A percentile compares a stretch with the other conserved stretches of the same genome.
phyloP scores from a whole-genome alignment of 805 yeast species.

The Torulaspora microellipsoides region DNA sequence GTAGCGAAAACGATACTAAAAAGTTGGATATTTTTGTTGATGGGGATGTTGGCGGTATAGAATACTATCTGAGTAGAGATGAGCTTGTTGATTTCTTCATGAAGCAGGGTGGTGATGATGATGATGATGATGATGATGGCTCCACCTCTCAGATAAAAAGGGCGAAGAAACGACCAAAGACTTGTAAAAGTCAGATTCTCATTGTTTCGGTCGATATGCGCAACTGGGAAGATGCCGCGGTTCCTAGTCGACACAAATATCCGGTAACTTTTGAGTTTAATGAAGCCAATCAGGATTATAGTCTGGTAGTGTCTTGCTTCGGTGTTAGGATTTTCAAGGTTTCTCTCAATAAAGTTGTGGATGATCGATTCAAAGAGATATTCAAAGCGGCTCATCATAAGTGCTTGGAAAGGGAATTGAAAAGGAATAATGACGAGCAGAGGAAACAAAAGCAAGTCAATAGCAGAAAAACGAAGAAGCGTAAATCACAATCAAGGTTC shows the following conservation, averaged over 20 bases:
- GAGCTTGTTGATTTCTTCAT: too few species aligned
- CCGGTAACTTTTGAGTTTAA: constrained; percentile 1
- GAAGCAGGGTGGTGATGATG: too few species aligned
- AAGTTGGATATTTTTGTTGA: too few species aligned
- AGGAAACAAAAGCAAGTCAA: neutral
- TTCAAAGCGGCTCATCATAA: constrained; percentile 8
- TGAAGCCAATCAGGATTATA: neutral
- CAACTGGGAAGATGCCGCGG: neutral
- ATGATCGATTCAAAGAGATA: constrained; percentile 2
- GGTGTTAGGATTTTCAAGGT: constrained; percentile 1
- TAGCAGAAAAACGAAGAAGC: neutral
- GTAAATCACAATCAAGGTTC: neutral
- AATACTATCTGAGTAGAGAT: too few species aligned
- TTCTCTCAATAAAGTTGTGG: neutral
- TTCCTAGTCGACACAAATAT: neutral
- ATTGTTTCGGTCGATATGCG: neutral
- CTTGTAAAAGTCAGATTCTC: neutral
- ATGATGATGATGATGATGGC: too few species aligned
- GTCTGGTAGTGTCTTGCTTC: neutral
- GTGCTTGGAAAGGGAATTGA: constrained; percentile 6
- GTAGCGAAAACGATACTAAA: too few species aligned
- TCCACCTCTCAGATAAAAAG: neutral
- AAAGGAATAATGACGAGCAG: neutral
- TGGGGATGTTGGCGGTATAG: too few species aligned
- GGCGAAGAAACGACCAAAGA: neutral